Base-by-base conservation (phyloP, 2,329 filamentous ascomycete genomes). In the Plenodomus tracheiphilus region DNA sequence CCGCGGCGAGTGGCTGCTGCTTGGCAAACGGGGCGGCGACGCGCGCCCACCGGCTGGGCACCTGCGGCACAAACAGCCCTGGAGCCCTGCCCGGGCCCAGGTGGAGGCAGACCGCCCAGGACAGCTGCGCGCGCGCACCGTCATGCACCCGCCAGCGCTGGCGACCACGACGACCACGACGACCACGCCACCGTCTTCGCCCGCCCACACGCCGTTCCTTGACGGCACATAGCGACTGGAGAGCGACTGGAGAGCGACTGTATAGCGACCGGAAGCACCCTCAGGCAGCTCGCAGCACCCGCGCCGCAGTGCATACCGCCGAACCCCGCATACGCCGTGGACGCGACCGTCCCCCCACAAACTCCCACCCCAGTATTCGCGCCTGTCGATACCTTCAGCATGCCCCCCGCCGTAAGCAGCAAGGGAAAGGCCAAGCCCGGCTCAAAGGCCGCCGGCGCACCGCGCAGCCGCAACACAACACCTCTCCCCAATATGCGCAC, bases 381-480 rank as follows among this genome's bases (percentile, higher is more conserved):
- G n/a, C n/a, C n/a, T n/a, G n/a, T n/a, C n/a, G n/a, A n/a, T 46
- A 16, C 50, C 35, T 40, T 41, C 53, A 43, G 35, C 51, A 73
- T 73, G 68, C 65, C 71, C n/a, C 64, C 66, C 37, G 47, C 61
- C 45, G 63, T 69, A 45, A 68, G 69, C 55, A 68, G 65, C 61
- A 75, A 74, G 53, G 71, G 62, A 76, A 89, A 89, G 74, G 78
- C 77, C 49, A 83, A 78, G 55, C 64, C 61, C 1, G 57, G 62
- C 9, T 32, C 28, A 32, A 70, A 68, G 54, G 57, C 61, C 18
- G 56, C 61, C 10, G 64, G 57, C 40, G 49, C 62, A 15, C 65
- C 67, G 15, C 80, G 84, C 53, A 91, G 87, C 68, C 86, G 89
- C 66, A 92, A 91, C 72, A 89, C 87, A 30, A 93, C 89, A 15